A percentile compares a stretch with the other conserved stretches of the same genome.
phyloP scores from a whole-genome alignment of 768 basidiomycete genomes.

The Lentinus brumalis region DNA sequence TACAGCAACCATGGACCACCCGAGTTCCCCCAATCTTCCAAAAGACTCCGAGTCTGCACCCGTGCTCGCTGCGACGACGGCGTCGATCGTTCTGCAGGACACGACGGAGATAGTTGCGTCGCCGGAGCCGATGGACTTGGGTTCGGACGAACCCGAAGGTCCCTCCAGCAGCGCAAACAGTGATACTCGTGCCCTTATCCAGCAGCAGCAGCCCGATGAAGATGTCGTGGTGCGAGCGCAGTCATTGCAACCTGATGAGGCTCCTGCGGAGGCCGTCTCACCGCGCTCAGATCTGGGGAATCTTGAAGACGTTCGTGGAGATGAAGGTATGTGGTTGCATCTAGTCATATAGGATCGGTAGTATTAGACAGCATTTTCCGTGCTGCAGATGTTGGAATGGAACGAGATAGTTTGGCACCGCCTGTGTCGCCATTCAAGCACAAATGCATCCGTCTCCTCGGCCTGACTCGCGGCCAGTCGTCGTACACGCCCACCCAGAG shows the following conservation, averaged over 20 bases:
- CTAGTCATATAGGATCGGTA: neutral
- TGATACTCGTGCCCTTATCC: no score
- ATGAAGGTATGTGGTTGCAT: no score
- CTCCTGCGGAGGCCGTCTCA: neutral
- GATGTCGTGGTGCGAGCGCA: neutral
- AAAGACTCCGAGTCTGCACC: no score
- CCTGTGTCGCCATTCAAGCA: neutral
- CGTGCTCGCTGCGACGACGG: no score
- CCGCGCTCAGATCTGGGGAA: neutral
- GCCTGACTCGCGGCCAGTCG: conserved; percentile 5
- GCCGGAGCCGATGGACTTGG: conserved; percentile 2
- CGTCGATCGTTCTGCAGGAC: neutral
- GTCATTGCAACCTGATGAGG: neutral
- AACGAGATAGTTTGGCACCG: neutral
- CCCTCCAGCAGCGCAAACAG: neutral
- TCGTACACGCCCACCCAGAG: neutral
- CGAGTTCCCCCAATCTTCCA: no score
- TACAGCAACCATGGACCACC: no score
- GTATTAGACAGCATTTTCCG: no score
- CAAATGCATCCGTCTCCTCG: conserved; percentile 1
- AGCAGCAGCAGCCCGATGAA: neutral
- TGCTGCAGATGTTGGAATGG: neutral
- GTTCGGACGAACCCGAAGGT: neutral
- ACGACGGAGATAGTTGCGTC: neutral
- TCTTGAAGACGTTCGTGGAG: neutral